phyloP scores from a whole-genome alignment of 495 filamentous ascomycete species.

The Penicillium daleae region DNA sequence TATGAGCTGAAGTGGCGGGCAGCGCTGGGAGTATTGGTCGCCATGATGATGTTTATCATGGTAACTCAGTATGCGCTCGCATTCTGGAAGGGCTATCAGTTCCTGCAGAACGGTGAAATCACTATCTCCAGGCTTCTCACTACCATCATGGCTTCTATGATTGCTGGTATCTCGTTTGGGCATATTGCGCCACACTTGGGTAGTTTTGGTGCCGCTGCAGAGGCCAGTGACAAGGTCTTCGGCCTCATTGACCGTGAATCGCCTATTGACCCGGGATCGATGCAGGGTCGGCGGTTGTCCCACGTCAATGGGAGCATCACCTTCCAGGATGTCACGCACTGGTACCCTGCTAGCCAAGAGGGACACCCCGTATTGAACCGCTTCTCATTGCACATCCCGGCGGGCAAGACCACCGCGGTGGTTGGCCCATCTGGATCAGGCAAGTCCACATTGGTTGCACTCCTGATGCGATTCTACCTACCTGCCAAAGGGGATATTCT shows the following conservation, averaged over 20 bases:
- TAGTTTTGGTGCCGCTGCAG: neutral
- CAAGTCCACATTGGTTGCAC: constrained; percentile 67
- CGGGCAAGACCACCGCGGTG: constrained; percentile 56
- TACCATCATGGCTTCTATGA: neutral
- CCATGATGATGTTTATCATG: neutral
- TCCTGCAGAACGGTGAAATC: neutral
- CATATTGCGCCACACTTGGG: neutral
- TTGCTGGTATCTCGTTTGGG: neutral
- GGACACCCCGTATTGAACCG: neutral
- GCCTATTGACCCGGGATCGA: neutral
- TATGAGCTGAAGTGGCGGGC: neutral
- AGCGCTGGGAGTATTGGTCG: neutral
- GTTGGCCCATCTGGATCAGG: constrained; percentile 64
- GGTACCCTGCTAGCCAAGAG: neutral
- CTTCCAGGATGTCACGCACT: neutral
- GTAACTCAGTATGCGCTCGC: neutral
- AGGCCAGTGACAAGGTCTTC: neutral
- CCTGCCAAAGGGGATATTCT: constrained; percentile 52
- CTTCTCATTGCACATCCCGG: neutral
- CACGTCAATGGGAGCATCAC: neutral
- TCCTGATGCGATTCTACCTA: constrained; percentile 66
- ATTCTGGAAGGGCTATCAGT: neutral
- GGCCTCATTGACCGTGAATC: neutral
- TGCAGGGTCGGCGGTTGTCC: neutral
- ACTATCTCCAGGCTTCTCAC: neutral